phyloP scores from a whole-genome alignment of 1,284 basidiomycete genomes.

The Melanopsichium pennsylvanicum region DNA sequence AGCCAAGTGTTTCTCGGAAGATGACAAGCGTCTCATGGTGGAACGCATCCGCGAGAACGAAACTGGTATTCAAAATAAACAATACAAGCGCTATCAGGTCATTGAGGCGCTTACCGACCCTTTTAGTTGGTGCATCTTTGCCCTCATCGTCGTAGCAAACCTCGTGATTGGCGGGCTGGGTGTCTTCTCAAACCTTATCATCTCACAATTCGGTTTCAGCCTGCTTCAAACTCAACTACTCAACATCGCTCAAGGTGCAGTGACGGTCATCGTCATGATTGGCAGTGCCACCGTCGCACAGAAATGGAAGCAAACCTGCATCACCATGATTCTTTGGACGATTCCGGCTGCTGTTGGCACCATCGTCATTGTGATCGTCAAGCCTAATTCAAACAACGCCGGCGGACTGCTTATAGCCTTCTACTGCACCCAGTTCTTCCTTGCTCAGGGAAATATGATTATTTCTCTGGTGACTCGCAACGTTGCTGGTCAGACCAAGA shows the following conservation, averaged over 20 bases:
- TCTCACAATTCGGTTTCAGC: conserved; percentile 60
- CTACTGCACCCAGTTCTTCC: conserved; percentile 37
- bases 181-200: conserved; percentile 69
- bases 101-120: conserved; percentile 70
- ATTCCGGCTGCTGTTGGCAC: conserved; percentile 52
- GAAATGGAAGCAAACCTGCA: conserved; percentile 59
- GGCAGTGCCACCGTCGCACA: conserved; percentile 29
- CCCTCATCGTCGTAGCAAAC: conserved; percentile 71
- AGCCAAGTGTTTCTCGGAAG: conserved; percentile 67
- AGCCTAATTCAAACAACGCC: conserved; percentile 26
- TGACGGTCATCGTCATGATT: conserved; percentile 43
- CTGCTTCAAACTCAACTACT: conserved; percentile 57
- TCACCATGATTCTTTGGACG: conserved; percentile 43
- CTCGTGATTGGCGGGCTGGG: conserved; percentile 69
- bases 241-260: conserved; percentile 52
- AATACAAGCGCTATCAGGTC: conserved; percentile 70
- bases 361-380: conserved; percentile 53
- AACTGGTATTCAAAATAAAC: conserved; percentile 71
- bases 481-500: conserved; percentile 61
- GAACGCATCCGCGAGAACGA: conserved; percentile 71
- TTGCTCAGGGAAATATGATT: conserved; percentile 48
- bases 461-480: conserved; percentile 68
- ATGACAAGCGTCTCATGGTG: conserved; percentile 70
- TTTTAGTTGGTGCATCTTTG: conserved; percentile 59
- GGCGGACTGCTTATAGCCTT: conserved; percentile 42